Conservation (phyloP, 2,329 filamentous ascomycete genomes). For the Neopestalotiopsis rosae region DNA sequence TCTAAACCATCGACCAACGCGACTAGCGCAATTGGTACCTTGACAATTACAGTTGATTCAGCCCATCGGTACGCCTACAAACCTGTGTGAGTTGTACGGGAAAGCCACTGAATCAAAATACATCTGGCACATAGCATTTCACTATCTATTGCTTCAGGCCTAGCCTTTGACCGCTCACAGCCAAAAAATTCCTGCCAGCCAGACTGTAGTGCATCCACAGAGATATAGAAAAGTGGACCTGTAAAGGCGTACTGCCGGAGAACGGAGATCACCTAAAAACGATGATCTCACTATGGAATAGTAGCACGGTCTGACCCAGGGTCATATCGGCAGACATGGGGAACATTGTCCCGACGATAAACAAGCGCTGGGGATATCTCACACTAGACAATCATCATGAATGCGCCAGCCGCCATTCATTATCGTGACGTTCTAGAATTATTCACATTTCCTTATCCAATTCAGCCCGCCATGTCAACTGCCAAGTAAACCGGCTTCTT, state of each 20-base stretch:
- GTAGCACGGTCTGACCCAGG: not conserved
- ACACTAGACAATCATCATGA: not conserved
- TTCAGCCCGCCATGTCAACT: not conserved
- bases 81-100: too few relatives aligned
- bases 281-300: not conserved
- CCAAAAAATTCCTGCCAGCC: not conserved
- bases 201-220: not conserved
- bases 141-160: not conserved
- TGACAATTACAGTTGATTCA: too few relatives aligned
- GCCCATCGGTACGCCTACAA: too few relatives aligned
- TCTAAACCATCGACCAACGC: too few relatives aligned
- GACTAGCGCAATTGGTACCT: too few relatives aligned
- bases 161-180: not conserved
- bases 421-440: slow-evolving; percentile 4
- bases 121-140: not conserved
- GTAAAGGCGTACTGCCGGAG: not conserved
- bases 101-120: too few relatives aligned
- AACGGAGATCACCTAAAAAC: not conserved
- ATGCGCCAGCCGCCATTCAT: not conserved
- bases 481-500: not conserved
- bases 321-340: not conserved
- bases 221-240: not conserved
- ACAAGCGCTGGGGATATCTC: not conserved
- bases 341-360: not conserved
- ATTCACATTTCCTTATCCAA: slow-evolving; percentile 1